These are phyloP conservation scores for Aegilops longissima DNA, from an alignment of 176 grass and related monocot genomes.

Conservation along the genomic window DNA sequence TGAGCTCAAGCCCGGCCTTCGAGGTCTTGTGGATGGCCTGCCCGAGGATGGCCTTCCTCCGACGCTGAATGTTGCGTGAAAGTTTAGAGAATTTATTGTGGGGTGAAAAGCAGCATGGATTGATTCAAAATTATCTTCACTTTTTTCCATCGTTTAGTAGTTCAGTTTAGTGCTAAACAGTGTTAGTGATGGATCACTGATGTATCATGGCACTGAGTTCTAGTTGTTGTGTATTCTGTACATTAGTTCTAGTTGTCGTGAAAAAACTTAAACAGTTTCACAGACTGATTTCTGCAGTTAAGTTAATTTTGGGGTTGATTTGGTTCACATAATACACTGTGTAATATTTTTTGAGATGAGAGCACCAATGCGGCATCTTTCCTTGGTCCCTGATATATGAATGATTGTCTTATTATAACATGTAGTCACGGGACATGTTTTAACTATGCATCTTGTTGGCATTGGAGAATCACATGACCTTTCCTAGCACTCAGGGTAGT, in stretches of 20 bases:
- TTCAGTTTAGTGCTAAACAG: conserved; percentile 15
- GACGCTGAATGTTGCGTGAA: background rate
- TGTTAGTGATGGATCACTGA: conserved; percentile 4
- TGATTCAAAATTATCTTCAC: background rate
- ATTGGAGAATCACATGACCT: background rate
- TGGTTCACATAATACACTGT: background rate
- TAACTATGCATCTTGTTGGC: background rate
- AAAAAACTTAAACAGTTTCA: background rate
- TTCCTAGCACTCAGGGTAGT: background rate
- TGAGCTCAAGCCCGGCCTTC: conserved; percentile 52
- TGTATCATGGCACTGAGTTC: conserved; percentile 13
- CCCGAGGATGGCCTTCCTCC: background rate
- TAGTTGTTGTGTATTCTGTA: background rate
- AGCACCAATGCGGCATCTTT: background rate
- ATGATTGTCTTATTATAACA: background rate
- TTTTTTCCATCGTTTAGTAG: background rate
- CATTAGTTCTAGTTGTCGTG: background rate
- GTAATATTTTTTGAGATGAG: background rate
- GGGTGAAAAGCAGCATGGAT: background rate
- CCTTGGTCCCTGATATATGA: background rate
- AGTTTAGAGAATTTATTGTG: background rate
- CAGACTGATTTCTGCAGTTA: background rate
- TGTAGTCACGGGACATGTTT: background rate
- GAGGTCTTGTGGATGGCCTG: conserved; percentile 29
- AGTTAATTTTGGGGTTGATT: background rate